Evolutionary conservation across 306 rosid genomes (phyloP).

Genomic region (Begonia peltatifolia): DNA sequence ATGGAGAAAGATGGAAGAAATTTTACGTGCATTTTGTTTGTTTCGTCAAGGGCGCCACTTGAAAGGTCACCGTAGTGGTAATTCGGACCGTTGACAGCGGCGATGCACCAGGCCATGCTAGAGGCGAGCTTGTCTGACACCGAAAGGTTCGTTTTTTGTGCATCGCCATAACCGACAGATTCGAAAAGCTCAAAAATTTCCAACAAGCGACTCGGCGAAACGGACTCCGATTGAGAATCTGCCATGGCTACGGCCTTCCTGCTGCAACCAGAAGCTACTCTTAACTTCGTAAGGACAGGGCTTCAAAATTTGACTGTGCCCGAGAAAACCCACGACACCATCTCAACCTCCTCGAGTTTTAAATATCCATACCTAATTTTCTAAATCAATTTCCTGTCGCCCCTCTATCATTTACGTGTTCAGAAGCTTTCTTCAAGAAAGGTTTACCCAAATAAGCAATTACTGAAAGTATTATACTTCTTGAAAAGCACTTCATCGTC

Average conservation of each 20-base stretch:
- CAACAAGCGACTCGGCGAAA: slow-evolving; percentile 4
- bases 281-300: not conserved
- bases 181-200: slow-evolving; percentile 18
- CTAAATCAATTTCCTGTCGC: too few species aligned
- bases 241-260: slow-evolving; percentile 11
- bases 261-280: not conserved
- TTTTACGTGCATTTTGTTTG: slow-evolving; percentile 20
- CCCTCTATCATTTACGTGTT: too few species aligned
- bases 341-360: too few species aligned
- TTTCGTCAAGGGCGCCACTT: slow-evolving; percentile 1
- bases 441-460: too few species aligned
- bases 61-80: slow-evolving; percentile 3
- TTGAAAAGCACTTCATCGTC: too few species aligned
- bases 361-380: too few species aligned
- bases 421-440: too few species aligned
- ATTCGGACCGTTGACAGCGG: slow-evolving; percentile 8
- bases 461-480: too few species aligned
- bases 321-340: too few species aligned
- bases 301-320: not conserved
- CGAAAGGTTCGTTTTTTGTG: slow-evolving; percentile 9
- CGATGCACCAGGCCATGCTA: slow-evolving; percentile 30
- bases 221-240: slow-evolving; percentile 3
- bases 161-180: slow-evolving; percentile 20
- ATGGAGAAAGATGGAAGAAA: slow-evolving; percentile 4
- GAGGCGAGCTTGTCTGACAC: slow-evolving; percentile 19